Evolutionary conservation across 176 grass and related monocot genomes (phyloP).

Genomic region (Lolium perenne): DNA sequence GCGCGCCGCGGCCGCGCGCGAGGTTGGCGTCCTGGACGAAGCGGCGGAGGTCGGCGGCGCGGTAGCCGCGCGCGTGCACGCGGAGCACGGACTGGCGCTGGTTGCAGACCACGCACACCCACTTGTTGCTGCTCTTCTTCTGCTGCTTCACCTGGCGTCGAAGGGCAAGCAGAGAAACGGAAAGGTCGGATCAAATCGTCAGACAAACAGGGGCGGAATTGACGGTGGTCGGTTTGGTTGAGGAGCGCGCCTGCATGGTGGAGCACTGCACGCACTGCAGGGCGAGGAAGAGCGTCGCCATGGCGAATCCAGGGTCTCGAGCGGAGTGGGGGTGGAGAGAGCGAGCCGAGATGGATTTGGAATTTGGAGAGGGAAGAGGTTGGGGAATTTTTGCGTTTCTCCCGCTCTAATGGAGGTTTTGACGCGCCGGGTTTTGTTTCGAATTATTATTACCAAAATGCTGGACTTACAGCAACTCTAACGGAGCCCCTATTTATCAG

Average conservation of each 20-base stretch:
- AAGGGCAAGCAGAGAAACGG: background rate
- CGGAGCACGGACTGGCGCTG: constrained; percentile 72
- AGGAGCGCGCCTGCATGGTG: constrained; percentile 70
- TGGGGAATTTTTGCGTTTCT: constrained; percentile 5
- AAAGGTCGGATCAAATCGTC: background rate
- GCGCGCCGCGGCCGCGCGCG: constrained; percentile 48
- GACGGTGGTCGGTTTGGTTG: background rate
- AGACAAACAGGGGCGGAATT: background rate
- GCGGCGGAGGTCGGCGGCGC: constrained; percentile 67
- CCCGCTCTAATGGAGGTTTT: constrained; percentile 7
- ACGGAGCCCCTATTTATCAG: too few species aligned
- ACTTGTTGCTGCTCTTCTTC: constrained; percentile 83
- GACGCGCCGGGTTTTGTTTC: background rate
- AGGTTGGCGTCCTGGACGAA: constrained; percentile 91
- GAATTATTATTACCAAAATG: too few species aligned
- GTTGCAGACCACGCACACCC: constrained; percentile 91
- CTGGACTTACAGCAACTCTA: too few species aligned
- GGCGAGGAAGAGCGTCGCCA: constrained; percentile 74
- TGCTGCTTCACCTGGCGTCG: constrained; percentile 81
- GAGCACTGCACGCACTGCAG: constrained; percentile 81
- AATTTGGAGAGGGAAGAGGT: background rate
- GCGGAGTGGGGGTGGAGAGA: background rate
- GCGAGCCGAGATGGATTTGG: constrained; percentile 12
- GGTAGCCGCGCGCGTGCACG: constrained; percentile 62
- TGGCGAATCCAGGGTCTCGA: constrained; percentile 26